phyloP scores from a whole-genome alignment of 2,329 filamentous ascomycete species.

The Fusarium nematophilum region DNA sequence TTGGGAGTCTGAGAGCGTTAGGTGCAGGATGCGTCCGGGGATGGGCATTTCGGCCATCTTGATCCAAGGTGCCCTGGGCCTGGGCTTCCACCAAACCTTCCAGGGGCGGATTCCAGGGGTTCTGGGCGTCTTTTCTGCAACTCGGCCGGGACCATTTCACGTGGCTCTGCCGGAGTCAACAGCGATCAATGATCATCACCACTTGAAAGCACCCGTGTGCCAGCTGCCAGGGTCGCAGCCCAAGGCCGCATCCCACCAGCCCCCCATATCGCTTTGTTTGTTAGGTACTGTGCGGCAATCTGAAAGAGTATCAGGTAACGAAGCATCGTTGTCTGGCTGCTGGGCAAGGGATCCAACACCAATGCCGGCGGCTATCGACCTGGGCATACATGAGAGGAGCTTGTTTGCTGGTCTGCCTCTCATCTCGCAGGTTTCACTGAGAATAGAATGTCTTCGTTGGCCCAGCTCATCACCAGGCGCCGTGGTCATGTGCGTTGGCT shows the following conservation, averaged over 20 bases:
- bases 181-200: constrained; percentile 33
- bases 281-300: too few species aligned
- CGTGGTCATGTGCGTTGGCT: constrained; percentile 20
- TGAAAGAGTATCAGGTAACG: too few species aligned
- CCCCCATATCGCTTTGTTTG: background rate
- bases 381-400: constrained; percentile 12
- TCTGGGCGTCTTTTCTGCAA: constrained; percentile 17
- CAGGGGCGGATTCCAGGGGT: constrained; percentile 32
- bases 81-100: constrained; percentile 13
- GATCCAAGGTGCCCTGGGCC: background rate
- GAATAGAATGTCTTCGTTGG: constrained; percentile 13
- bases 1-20: constrained; percentile 7
- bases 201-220: background rate
- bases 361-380: constrained; percentile 6
- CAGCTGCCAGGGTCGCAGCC: background rate
- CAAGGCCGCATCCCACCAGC: background rate
- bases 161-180: constrained; percentile 34
- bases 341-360: constrained; percentile 1
- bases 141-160: constrained; percentile 42
- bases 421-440: constrained; percentile 29
- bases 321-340: too few species aligned
- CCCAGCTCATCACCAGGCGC: constrained; percentile 13
- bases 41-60: constrained; percentile 5
- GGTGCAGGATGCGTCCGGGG: constrained; percentile 19
- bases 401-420: constrained; percentile 5